These are phyloP conservation scores for Chytridium lagenaria DNA, from an alignment of 371 early-diverging fungal genomes.

Conservation along the genomic window DNA sequence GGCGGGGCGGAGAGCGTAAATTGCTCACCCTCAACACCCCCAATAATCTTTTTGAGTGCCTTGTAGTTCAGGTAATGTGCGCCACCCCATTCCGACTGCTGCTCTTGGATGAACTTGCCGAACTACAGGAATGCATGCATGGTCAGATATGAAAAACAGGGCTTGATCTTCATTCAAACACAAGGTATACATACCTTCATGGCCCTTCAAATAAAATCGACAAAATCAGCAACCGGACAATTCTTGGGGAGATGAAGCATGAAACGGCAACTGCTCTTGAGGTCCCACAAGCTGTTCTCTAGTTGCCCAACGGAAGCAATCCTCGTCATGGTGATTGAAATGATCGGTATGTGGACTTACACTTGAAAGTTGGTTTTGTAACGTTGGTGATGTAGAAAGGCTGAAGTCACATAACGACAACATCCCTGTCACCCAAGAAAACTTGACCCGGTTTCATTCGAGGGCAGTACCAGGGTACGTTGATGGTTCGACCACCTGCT, in stretches of 20 bases:
- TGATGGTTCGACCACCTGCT: background rate
- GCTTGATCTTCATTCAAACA: background rate
- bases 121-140: slow-evolving; percentile 63
- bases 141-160: no score
- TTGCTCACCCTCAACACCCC: slow-evolving; percentile 59
- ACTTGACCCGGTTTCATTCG: slow-evolving; percentile 95
- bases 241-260: background rate
- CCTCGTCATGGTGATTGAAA: slow-evolving; percentile 40
- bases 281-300: slow-evolving; percentile 39
- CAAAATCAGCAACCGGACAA: no score
- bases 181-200: background rate
- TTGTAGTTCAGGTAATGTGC: slow-evolving; percentile 88
- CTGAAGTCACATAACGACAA: slow-evolving; percentile 75
- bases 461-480: slow-evolving; percentile 80
- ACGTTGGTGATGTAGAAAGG: slow-evolving; percentile 17
- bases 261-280: background rate
- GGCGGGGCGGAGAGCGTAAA: slow-evolving; percentile 49
- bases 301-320: slow-evolving; percentile 37
- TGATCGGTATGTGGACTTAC: slow-evolving; percentile 40
- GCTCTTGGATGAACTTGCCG: slow-evolving; percentile 94
- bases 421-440: slow-evolving; percentile 78
- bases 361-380: background rate
- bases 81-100: slow-evolving; percentile 90
- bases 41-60: slow-evolving; percentile 94
- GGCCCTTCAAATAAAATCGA: no score